Conservation (phyloP, 2,329 filamentous ascomycete species). For the Trematosphaeria pertusa region DNA sequence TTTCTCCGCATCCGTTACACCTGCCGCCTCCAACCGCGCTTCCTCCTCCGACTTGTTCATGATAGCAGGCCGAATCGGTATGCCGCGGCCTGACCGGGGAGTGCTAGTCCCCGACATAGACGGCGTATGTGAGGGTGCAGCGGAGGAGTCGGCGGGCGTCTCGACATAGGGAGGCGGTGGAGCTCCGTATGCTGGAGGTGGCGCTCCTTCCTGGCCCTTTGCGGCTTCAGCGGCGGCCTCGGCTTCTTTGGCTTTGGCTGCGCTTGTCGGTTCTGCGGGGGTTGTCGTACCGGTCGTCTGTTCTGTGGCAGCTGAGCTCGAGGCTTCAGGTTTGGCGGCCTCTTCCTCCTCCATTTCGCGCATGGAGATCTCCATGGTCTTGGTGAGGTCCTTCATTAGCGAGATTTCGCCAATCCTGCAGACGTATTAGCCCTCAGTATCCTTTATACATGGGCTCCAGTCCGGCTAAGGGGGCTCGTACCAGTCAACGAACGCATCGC, state of each 20-base stretch:
- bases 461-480: no score
- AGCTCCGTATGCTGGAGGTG: constrained; percentile 47
- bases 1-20: constrained; percentile 75
- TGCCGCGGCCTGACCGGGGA: constrained; percentile 58
- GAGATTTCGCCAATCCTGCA: constrained; percentile 90
- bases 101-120: constrained; percentile 55
- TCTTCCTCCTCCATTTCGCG: constrained; percentile 76
- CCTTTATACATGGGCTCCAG: no score
- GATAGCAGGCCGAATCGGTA: constrained; percentile 83
- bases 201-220: constrained; percentile 44
- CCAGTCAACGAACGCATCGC: constrained; percentile 92
- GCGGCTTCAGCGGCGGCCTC: constrained; percentile 50
- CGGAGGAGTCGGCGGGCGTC: constrained; percentile 49
- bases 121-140: constrained; percentile 40
- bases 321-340: constrained; percentile 53
- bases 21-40: constrained; percentile 67
- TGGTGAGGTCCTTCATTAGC: constrained; percentile 97
- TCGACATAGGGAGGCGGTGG: constrained; percentile 53
- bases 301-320: constrained; percentile 14
- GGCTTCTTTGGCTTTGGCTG: constrained; percentile 53
- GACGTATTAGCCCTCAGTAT: constrained; percentile 13
- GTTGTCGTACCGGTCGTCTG: constrained; percentile 12
- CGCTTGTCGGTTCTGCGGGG: constrained; percentile 31
- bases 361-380: constrained; percentile 98
- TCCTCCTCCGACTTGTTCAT: constrained; percentile 88